Base-by-base conservation (phyloP, 345 rosid species). In the Garcia nutans region DNA sequence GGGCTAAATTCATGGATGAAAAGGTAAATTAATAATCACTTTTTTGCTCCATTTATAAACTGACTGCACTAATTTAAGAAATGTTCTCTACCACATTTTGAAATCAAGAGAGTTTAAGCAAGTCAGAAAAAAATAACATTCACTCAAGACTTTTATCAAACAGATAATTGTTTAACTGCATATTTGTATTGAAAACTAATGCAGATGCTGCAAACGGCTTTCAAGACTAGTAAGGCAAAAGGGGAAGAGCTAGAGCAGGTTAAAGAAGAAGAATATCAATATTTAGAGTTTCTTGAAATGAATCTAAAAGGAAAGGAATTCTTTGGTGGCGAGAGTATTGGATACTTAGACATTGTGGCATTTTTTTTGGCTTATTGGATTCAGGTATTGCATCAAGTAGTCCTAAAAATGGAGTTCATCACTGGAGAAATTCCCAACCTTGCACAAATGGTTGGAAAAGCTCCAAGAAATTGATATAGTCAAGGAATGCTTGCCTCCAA, bases 291-390 rank as follows among this genome's bases (percentile, higher is more conserved):
- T 1, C 58, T 68, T 9, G 72, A 68, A 42, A 26, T 13, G 22
- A 59, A 68, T 23, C 8, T 68, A 13, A 15, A 68, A 15, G 72
- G 72, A 68, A 68, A 68, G 3, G 22, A 68, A 13, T 68, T 24
- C 11, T 50, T 68, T 26, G 59, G 72, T 6, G 72, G 59, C 8
- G 72, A 49, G 5, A 50, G 8, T 0, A 49, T 68, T 50, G 72
- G 72, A 45, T 24, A 49, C 16, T 2, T 68, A 13, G 72, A 68
- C 7, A 49, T 68, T 23, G 59, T 31, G 20, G 44, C 59, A 49
- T 68, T 49, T 50, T 9, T 16, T 31, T 12, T 68, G n/a, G n/a
- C n/a, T 2, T 0, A 68, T 50, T 47, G 37, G 59, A 15, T 50
- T 19, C 58, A 33, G 16, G 22, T 24, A 24, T 7, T 50, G 19